Percentiles rank a stretch among this genome's conserved stretches.
Conservation (phyloP, 106 monocot species). For the Allium sativum region DNA sequence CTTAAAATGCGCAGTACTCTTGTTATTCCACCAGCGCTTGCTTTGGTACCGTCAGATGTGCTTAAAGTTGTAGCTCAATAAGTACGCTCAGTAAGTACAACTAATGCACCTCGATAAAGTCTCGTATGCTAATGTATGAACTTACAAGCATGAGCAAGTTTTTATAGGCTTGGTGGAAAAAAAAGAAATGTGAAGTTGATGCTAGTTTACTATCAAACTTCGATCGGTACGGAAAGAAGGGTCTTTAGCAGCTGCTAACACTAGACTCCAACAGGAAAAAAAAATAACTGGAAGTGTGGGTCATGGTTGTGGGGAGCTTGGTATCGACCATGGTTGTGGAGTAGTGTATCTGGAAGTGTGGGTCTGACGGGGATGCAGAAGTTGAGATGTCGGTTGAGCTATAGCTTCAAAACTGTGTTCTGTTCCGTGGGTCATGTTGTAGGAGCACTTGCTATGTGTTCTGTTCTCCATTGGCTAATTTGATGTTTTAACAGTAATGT, state of each 20-base stretch:
- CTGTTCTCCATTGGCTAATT: too few species aligned
- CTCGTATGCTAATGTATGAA: background rate
- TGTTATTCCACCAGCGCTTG: constrained; percentile 38
- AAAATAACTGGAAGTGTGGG: too few species aligned
- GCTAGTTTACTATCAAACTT: constrained; percentile 45
- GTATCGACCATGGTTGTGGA: too few species aligned
- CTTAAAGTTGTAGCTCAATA: constrained; percentile 41
- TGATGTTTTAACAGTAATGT: too few species aligned
- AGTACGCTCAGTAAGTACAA: background rate
- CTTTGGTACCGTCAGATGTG: constrained; percentile 41
- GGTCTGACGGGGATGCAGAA: too few species aligned
- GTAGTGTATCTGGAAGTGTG: too few species aligned
- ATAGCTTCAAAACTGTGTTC: too few species aligned
- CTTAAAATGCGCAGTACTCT: constrained; percentile 55
- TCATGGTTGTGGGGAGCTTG: too few species aligned
- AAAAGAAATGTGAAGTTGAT: constrained; percentile 68
- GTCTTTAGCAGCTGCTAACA: background rate
- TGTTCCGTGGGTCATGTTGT: too few species aligned
- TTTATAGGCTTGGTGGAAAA: constrained; percentile 42
- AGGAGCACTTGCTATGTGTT: too few species aligned
- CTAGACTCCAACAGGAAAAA: too few species aligned
- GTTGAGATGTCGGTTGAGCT: too few species aligned
- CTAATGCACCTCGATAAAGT: background rate
- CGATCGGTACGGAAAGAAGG: constrained; percentile 34
- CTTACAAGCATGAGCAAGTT: constrained; percentile 24